Conservation (phyloP, 2,329 filamentous ascomycete genomes). For the Aspergillus phoenicis region DNA sequence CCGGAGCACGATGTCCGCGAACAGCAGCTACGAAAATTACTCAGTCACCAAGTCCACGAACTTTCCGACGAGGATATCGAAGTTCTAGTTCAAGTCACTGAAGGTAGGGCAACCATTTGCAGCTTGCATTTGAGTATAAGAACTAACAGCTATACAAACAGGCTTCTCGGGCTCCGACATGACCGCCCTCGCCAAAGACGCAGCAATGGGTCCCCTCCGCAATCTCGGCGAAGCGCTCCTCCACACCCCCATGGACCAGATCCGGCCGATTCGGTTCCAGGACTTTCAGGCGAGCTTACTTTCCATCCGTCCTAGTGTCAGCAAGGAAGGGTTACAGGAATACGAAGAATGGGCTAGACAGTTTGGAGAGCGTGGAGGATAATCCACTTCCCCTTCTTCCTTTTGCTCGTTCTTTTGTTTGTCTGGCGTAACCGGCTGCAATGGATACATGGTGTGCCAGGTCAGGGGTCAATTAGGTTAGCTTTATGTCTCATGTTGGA, state of each 20-base stretch:
- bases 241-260: constrained; percentile 91
- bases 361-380: constrained; percentile 90
- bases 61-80: constrained; percentile 72
- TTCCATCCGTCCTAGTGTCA: constrained; percentile 88
- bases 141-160: constrained; percentile 40
- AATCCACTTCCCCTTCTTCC: neutral
- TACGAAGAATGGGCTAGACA: constrained; percentile 94
- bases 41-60: constrained; percentile 85
- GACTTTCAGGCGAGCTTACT: constrained; percentile 84
- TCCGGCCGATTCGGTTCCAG: constrained; percentile 76
- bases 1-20: constrained; percentile 82
- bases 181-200: constrained; percentile 93
- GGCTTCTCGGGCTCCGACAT: constrained; percentile 98
- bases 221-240: constrained; percentile 87
- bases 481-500: too few relatives aligned
- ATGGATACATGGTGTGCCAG: too few relatives aligned
- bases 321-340: constrained; percentile 77
- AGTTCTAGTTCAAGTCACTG: constrained; percentile 74
- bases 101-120: constrained; percentile 59
- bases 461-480: too few relatives aligned
- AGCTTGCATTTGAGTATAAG: neutral
- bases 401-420: neutral
- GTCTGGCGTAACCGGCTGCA: neutral
- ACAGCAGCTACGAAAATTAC: constrained; percentile 73
- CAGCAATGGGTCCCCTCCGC: constrained; percentile 92